These are phyloP conservation scores for Trichosporon sp. DNA, from an alignment of 1,284 basidiomycete genomes.

Conservation along the genomic window DNA sequence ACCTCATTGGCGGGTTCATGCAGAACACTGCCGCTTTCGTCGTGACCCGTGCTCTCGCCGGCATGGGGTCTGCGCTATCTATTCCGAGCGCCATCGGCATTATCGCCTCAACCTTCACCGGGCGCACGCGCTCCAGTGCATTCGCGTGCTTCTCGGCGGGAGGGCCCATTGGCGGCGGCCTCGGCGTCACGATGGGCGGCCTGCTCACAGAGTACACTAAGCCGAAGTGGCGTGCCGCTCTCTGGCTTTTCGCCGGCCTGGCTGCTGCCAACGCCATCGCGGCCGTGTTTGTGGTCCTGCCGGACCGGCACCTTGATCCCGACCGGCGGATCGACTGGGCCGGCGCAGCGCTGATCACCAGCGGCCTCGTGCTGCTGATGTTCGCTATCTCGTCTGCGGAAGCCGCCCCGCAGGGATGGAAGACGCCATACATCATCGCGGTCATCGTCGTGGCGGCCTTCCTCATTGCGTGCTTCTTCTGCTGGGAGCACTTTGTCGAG, in stretches of 20 bases:
- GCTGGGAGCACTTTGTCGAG: constrained; percentile 64
- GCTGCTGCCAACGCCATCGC: constrained; percentile 55
- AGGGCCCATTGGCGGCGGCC: constrained; percentile 68
- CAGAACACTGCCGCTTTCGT: constrained; percentile 33
- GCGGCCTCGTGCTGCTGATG: constrained; percentile 69
- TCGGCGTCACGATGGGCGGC: constrained; percentile 67
- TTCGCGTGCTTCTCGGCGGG: constrained; percentile 71
- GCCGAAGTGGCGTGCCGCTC: constrained; percentile 60
- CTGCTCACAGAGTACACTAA: constrained; percentile 62
- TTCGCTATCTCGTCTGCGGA: constrained; percentile 74
- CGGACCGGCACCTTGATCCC: constrained; percentile 44
- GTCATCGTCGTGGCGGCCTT: constrained; percentile 63
- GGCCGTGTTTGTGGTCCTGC: constrained; percentile 58
- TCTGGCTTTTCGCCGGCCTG: constrained; percentile 59
- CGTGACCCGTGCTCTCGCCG: constrained; percentile 37
- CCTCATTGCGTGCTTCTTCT: constrained; percentile 59
- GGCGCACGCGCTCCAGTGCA: constrained; percentile 60
- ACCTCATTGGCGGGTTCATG: constrained; percentile 45
- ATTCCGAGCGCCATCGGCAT: constrained; percentile 59
- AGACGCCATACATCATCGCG: constrained; percentile 58
- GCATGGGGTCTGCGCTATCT: constrained; percentile 27
- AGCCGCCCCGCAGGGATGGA: constrained; percentile 66
- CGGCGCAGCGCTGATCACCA: constrained; percentile 68
- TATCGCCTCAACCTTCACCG: constrained; percentile 66
- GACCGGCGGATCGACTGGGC: constrained; percentile 75